Base-by-base conservation (phyloP, 306 rosid genomes). In the Gleditsia sinensis region DNA sequence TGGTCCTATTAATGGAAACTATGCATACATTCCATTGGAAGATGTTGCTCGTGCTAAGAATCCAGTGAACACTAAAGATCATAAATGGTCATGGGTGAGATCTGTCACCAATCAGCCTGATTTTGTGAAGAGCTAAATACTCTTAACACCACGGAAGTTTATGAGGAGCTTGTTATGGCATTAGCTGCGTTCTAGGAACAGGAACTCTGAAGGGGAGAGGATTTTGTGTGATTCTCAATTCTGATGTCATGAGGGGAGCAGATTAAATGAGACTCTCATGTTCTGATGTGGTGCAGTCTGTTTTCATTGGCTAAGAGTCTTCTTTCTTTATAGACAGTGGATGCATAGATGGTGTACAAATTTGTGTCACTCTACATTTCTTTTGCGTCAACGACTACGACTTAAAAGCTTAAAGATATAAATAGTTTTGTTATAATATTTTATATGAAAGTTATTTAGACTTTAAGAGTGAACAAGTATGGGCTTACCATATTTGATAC, bases 1-100 rank as follows among this genome's bases (percentile, higher is more conserved):
- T 5, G 97, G 90, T 37, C 97, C 92, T 66, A 43, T 67, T 13
- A 55, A 39, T 55, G 75, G 54, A n/a, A 71, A 55, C 27, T 71
- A 55, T 58, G 91, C 97, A 8, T 89, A 93, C 83, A 91, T 93
- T 78, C 92, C 88, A n/a, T 34, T 93, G 74, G 86, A 86, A 60
- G 97, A 91, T 73, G 91, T 91, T 13, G 92, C 98, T 5, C 75
- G 48, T 40, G 85, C 94, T 39, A 88, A 81, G 67, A 89, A 86
- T 75, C 84, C 65, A 4, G 97, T 93, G 46, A 70, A 91, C 51
- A 76, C 79, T 1, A 82, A 34, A 51, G 96, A 89, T 70, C 97
- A 88, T 75, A 86, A 79, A 63, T 90, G 98, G 98, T 88, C 97
- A n/a, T 93, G 97, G 97, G 87, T 93, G 54, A 91, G 98, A 84